A percentile compares a stretch with the other conserved stretches of the same genome.
Conservation (phyloP, 139 green algal genomes). For the Tetratostichococcus sp. region DNA sequence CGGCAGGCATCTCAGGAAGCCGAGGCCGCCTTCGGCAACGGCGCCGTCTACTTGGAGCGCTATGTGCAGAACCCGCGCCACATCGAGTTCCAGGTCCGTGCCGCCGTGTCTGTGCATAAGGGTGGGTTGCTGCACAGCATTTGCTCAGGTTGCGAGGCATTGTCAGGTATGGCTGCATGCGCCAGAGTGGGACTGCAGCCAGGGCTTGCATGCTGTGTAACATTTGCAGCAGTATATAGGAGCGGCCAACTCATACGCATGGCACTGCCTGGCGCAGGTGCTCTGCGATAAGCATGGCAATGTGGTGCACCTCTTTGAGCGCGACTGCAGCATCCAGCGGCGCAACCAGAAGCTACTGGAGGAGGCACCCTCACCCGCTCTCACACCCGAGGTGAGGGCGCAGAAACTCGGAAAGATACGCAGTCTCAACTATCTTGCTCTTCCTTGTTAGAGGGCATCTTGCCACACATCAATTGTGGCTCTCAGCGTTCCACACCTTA, state of each 20-base stretch:
- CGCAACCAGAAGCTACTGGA: conserved; percentile 98
- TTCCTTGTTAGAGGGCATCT: not conserved
- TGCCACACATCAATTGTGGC: not conserved
- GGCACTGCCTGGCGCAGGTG: conserved; percentile 54
- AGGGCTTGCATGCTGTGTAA: no score
- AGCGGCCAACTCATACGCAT: no score
- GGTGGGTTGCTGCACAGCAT: no score
- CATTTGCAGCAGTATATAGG: no score
- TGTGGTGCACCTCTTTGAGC: conserved; percentile 90
- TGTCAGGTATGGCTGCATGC: no score
- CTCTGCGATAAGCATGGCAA: conserved; percentile 95
- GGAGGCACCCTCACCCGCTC: conserved; percentile 84
- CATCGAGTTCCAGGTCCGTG: conserved; percentile 91
- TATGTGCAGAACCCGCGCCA: conserved; percentile 88
- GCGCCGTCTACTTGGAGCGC: conserved; percentile 90
- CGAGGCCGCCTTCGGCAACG: conserved; percentile 94
- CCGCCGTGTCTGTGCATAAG: no score
- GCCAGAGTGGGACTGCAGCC: no score
- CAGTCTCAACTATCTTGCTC: not conserved
- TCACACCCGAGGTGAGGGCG: conserved; percentile 72
- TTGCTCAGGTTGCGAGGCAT: not conserved
- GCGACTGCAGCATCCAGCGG: conserved; percentile 95
- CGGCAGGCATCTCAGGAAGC: conserved; percentile 78
- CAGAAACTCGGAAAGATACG: no score
- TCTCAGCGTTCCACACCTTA: no score